Conservation (phyloP, 345 rosid species). For the Eucalyptus grandis region DNA sequence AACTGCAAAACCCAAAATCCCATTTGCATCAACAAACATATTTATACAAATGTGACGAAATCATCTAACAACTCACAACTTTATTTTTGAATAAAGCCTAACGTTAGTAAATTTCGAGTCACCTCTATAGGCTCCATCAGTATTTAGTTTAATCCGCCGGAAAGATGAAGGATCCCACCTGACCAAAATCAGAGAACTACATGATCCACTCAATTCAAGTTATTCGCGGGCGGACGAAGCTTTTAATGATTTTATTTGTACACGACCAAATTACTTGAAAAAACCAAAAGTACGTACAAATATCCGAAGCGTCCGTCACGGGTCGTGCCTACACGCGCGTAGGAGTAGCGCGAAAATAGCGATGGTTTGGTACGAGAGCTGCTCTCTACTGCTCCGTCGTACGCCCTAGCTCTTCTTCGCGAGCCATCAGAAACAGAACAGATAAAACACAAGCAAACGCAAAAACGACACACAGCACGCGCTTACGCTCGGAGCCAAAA, state of each 20-base stretch:
- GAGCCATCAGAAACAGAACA: background rate
- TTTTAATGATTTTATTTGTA: too few species aligned
- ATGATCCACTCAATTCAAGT: too few species aligned
- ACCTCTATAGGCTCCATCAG: fast-evolving
- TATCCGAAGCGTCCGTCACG: background rate
- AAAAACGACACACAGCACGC: background rate
- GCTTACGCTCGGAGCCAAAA: background rate
- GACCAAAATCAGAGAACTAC: background rate
- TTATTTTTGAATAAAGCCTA: fast-evolving
- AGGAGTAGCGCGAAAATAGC: background rate
- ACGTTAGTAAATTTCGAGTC: fast-evolving
- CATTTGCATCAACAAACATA: fast-evolving
- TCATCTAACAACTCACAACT: fast-evolving
- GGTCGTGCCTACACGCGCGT: background rate
- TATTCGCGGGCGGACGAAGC: too few species aligned
- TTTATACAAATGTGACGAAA: fast-evolving
- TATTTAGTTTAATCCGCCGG: background rate
- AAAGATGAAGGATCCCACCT: too few species aligned
- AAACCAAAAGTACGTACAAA: background rate
- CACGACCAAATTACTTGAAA: background rate
- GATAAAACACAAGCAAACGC: background rate
- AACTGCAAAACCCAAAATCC: fast-evolving
- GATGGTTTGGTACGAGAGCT: background rate
- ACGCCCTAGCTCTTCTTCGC: background rate
- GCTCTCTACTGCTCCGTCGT: background rate